These are phyloP conservation scores for Globisporangium iwayamae DNA, from an alignment of 352 stramenopile genomes.

Conservation along the genomic window DNA sequence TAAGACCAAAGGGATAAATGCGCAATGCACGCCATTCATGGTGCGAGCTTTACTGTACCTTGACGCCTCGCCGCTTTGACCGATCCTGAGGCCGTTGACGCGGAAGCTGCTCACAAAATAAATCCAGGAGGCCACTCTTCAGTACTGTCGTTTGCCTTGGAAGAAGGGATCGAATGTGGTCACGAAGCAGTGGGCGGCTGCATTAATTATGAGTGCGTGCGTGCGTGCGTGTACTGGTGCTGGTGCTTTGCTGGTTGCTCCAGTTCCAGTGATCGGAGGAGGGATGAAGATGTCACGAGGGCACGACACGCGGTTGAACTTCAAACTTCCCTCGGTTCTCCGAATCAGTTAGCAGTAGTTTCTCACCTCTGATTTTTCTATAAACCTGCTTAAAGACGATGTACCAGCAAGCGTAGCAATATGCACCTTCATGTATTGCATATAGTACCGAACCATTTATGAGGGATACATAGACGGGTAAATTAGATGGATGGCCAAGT, in stretches of 20 bases:
- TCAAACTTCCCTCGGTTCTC: slow-evolving; percentile 6
- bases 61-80: too few species aligned
- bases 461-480: neutral
- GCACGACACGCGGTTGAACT: slow-evolving; percentile 3
- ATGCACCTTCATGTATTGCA: neutral
- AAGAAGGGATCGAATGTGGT: neutral
- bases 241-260: neutral
- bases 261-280: slow-evolving; percentile 3
- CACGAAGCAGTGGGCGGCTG: neutral
- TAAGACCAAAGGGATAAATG: too few species aligned
- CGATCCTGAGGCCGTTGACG: neutral
- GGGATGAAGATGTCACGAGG: neutral
- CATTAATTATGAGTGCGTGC: too few species aligned
- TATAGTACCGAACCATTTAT: neutral
- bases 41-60: too few species aligned
- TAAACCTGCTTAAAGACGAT: neutral
- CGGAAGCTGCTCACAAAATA: slow-evolving; percentile 1
- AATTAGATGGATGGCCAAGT: neutral
- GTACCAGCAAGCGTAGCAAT: neutral
- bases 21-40: neutral
- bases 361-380: neutral
- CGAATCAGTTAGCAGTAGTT: neutral
- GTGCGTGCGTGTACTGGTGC: too few species aligned
- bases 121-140: slow-evolving; percentile 6
- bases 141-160: neutral